Conservation (phyloP, 2,329 filamentous ascomycete species). For the Plectosphaerella cucumerina region DNA sequence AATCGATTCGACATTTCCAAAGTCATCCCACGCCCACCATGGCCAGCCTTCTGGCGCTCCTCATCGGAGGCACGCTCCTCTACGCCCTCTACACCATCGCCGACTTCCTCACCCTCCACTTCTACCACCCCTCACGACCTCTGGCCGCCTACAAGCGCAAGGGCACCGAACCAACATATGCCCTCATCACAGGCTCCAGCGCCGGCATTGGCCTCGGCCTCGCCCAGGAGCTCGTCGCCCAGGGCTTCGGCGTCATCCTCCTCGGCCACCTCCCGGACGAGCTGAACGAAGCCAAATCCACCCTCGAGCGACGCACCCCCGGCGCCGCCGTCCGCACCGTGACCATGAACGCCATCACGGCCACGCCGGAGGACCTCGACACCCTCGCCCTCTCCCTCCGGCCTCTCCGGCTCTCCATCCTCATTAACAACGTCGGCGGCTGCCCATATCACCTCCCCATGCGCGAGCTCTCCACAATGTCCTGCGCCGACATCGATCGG, state of each 20-base stretch:
- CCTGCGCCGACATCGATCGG: conserved; percentile 21
- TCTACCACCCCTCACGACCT: conserved; percentile 12
- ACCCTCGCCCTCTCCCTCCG: conserved; percentile 16
- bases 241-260: conserved; percentile 29
- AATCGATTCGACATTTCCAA: too few species aligned
- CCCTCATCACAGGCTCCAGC: conserved; percentile 28
- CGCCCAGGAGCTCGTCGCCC: conserved; percentile 22
- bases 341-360: conserved; percentile 22
- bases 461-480: conserved; percentile 19
- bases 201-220: conserved; percentile 28
- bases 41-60: too few species aligned
- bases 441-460: conserved; percentile 18
- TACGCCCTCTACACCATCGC: conserved; percentile 6
- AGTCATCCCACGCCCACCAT: too few species aligned
- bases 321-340: conserved; percentile 20
- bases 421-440: conserved; percentile 29
- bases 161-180: conserved; percentile 17
- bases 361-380: conserved; percentile 20
- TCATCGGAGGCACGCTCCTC: conserved; percentile 3
- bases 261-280: conserved; percentile 24
- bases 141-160: conserved; percentile 18
- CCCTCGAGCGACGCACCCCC: conserved; percentile 16
- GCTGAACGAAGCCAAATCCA: conserved; percentile 18
- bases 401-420: conserved; percentile 21
- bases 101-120: conserved; percentile 16